phyloP scores from a whole-genome alignment of 208 protist genomes.

The Trypanosoma brucei region DNA sequence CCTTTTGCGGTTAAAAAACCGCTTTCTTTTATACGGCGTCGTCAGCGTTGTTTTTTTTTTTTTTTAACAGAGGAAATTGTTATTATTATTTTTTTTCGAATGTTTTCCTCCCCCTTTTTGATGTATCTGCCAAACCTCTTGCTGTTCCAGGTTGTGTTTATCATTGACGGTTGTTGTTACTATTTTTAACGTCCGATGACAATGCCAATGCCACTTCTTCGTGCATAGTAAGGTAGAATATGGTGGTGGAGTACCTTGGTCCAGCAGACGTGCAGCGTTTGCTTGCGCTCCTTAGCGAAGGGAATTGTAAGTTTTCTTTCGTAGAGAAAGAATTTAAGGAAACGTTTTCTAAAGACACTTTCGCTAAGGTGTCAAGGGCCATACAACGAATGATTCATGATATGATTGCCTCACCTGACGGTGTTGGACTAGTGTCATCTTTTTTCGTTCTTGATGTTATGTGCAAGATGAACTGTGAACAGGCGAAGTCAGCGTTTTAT shows the following conservation, averaged over 20 bases:
- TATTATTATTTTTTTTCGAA: too few relatives aligned
- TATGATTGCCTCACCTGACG: conserved; percentile 46
- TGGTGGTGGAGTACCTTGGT: conserved; percentile 28
- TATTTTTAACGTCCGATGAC: background rate
- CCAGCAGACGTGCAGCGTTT: conserved; percentile 25
- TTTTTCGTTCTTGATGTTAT: conserved; percentile 57
- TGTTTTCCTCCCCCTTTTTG: too few relatives aligned
- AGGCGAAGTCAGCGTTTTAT: conserved; percentile 58
- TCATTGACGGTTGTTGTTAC: background rate
- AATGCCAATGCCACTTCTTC: background rate
- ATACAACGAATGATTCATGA: conserved; percentile 32
- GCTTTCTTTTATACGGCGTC: too few relatives aligned
- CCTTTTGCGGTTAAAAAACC: too few relatives aligned
- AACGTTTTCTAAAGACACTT: conserved; percentile 31
- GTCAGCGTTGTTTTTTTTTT: too few relatives aligned
- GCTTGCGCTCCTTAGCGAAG: conserved; percentile 33
- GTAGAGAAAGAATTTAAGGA: conserved; percentile 62
- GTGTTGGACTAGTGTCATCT: conserved; percentile 37
- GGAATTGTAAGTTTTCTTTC: conserved; percentile 28
- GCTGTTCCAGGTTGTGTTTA: background rate
- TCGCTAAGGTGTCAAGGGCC: conserved; percentile 31
- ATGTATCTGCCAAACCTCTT: background rate
- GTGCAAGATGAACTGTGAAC: conserved; percentile 40
- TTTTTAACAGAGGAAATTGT: too few relatives aligned
- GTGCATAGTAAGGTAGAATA: conserved; percentile 8